Evolutionary conservation across 2,329 filamentous ascomycete species (phyloP), one percentile per base, ranked within the genome.

Genomic region (Xylaria sp.): DNA sequence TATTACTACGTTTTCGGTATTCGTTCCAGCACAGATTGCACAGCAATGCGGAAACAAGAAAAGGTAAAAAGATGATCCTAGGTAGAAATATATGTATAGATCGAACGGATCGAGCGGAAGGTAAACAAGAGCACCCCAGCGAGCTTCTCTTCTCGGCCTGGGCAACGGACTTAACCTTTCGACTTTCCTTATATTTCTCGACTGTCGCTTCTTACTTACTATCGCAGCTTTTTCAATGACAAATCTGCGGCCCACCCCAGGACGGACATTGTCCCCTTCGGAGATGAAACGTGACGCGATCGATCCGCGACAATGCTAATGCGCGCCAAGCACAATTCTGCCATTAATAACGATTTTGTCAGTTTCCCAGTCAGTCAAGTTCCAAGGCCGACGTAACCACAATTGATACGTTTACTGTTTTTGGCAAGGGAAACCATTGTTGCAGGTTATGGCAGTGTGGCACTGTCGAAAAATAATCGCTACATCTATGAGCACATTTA

Each of bases 231-330:
- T 13, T 29, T n/a, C n/a, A n/a, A 63, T 66, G 64, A 66, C 64
- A 66, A 63, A 66, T 63, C 22, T n/a, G 42, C 53, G 45, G 53
- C 54, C 58, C 33, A 39, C 57, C 25, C n/a, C 38, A 53, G 42
- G 53, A 53, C 39, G 31, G 47, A 45, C 57, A 58, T 38, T 31
- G 36, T 53, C 67, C 49, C 60, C 62, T 17, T 29, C 25, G 59
- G 63, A 36, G 59, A 63, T 73, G 72, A 73, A 71, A 71, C 68
- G 51, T 56, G 56, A 64, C 61, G 67, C 67, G 67, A 42, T 59
- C 47, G 65, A 70, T 68, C 69, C 70, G 72, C 69, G 70, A 73
- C 72, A 70, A 47, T 62, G 63, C 67, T 68, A 62, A 69, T 63
- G 59, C 59, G 61, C 45, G 64, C 64, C 64, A 66, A 66, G 64